Evolutionary conservation across 2,329 filamentous ascomycete genomes (phyloP).

Genomic region (Immersiporthe knoxdaviesiana): DNA sequence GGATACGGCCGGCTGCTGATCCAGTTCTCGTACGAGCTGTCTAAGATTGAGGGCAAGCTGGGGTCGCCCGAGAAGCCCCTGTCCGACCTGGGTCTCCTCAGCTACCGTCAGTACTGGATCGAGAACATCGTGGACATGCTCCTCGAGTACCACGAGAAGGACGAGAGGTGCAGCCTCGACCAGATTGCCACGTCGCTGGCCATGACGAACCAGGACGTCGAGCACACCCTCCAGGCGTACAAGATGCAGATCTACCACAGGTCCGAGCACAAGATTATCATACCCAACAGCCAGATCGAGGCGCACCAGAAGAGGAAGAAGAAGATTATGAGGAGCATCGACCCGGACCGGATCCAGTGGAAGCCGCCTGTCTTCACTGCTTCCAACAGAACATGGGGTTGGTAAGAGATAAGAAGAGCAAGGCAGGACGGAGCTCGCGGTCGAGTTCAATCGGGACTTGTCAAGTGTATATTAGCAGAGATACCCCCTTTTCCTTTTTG

Average conservation of each 20-base stretch:
- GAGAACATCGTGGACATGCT: constrained; percentile 90
- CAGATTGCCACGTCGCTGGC: constrained; percentile 77
- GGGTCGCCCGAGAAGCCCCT: constrained; percentile 97
- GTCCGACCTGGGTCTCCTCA: constrained; percentile 87
- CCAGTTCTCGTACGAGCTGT: constrained; percentile 96
- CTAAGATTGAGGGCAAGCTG: constrained; percentile 91
- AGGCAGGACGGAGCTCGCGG: not conserved
- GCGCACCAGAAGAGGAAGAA: constrained; percentile 84
- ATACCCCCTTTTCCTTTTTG: constrained; percentile 29
- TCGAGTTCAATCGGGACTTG: not conserved
- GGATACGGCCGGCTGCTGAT: constrained; percentile 93
- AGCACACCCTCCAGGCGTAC: constrained; percentile 90
- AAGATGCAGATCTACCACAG: constrained; percentile 97
- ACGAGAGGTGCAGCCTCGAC: constrained; percentile 81
- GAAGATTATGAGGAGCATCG: constrained; percentile 73
- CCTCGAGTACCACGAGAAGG: constrained; percentile 69
- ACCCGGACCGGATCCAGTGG: constrained; percentile 82
- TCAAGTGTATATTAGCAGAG: constrained; percentile 8
- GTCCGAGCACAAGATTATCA: constrained; percentile 93
- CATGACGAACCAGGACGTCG: constrained; percentile 97
- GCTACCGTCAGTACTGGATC: constrained; percentile 97
- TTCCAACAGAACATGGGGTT: constrained; percentile 90
- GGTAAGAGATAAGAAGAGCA: constrained; percentile 55
- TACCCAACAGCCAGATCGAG: constrained; percentile 81
- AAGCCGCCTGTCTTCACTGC: constrained; percentile 95